Conservation (phyloP, 495 filamentous ascomycete species). For the Cryomyces antarcticus region DNA sequence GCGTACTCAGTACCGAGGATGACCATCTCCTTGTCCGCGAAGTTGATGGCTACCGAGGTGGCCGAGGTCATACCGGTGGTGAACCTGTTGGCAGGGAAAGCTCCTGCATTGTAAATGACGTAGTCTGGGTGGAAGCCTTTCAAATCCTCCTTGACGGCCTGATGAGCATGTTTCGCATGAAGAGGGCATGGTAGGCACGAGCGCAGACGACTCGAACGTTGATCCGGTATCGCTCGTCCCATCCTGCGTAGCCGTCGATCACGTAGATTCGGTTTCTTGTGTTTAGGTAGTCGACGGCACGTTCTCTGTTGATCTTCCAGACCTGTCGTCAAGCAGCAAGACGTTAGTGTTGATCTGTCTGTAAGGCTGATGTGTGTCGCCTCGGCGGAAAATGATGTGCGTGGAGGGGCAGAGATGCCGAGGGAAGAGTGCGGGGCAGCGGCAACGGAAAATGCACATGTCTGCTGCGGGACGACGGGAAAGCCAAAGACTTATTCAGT, state of each 20-base stretch:
- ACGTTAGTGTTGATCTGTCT: not conserved
- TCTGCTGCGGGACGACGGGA: not conserved
- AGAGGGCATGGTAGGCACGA: slow-evolving; percentile 95
- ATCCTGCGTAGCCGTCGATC: slow-evolving; percentile 89
- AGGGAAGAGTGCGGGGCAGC: not conserved
- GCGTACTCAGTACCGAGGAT: slow-evolving; percentile 98
- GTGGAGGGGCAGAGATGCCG: not conserved
- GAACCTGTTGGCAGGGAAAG: slow-evolving; percentile 95
- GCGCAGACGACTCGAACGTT: slow-evolving; percentile 95
- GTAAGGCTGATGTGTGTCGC: no score
- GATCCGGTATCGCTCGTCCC: slow-evolving; percentile 97
- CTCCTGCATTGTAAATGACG: slow-evolving; percentile 97
- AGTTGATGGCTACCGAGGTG: slow-evolving; percentile 74
- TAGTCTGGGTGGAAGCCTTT: slow-evolving; percentile 97
- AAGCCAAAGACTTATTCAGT: no score
- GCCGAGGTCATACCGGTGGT: slow-evolving; percentile 96
- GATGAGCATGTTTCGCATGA: slow-evolving; percentile 99
- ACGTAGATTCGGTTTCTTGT: slow-evolving; percentile 98
- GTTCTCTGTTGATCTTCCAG: slow-evolving; percentile 98
- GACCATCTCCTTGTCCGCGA: slow-evolving; percentile 87
- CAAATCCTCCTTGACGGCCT: slow-evolving; percentile 76
- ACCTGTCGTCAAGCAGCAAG: slow-evolving; percentile 34
- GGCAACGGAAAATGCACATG: not conserved
- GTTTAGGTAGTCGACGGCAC: slow-evolving; percentile 96
- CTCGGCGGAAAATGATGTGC: no score